Evolutionary conservation across 2,329 filamentous ascomycete species (phyloP).

Genomic region (Bipolaris zeicola): DNA sequence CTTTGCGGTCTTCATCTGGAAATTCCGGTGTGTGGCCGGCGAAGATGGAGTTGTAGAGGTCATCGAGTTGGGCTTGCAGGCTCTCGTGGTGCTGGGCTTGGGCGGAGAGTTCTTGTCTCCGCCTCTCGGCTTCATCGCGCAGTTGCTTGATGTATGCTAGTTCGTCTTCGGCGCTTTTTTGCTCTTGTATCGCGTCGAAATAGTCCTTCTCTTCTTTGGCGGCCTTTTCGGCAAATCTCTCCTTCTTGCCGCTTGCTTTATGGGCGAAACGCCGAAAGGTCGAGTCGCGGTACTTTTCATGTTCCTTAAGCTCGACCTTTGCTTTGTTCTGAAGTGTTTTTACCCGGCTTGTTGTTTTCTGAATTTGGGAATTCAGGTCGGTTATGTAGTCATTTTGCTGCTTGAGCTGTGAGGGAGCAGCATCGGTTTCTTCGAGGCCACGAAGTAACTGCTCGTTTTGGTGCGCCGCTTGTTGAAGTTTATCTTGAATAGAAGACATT

Average conservation of each 20-base stretch:
- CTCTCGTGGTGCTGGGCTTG: constrained; percentile 24
- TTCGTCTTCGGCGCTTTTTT: constrained; percentile 41
- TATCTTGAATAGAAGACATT: constrained; percentile 32
- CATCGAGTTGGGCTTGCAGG: constrained; percentile 36
- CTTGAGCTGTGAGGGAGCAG: constrained; percentile 36
- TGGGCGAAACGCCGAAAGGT: constrained; percentile 41
- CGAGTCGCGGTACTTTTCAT: constrained; percentile 45
- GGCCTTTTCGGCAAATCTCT: constrained; percentile 39
- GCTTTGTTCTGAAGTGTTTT: constrained; percentile 27
- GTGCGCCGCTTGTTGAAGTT: constrained; percentile 35
- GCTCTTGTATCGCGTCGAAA: constrained; percentile 41
- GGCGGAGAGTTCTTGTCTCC: constrained; percentile 20
- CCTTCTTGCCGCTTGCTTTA: constrained; percentile 37
- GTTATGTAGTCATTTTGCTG: constrained; percentile 39
- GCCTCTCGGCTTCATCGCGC: constrained; percentile 30
- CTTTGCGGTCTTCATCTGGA: constrained; percentile 39
- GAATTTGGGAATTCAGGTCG: constrained; percentile 34
- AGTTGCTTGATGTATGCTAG: constrained; percentile 33
- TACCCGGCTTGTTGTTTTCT: constrained; percentile 23
- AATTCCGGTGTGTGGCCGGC: constrained; percentile 40
- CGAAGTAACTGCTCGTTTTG: constrained; percentile 34
- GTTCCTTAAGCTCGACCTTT: constrained; percentile 32
- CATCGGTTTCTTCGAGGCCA: constrained; percentile 37
- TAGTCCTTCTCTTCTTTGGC: constrained; percentile 45
- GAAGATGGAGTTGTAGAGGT: constrained; percentile 42